phyloP scores from a whole-genome alignment of 2,329 filamentous ascomycete genomes.

The Venturia pyrina region DNA sequence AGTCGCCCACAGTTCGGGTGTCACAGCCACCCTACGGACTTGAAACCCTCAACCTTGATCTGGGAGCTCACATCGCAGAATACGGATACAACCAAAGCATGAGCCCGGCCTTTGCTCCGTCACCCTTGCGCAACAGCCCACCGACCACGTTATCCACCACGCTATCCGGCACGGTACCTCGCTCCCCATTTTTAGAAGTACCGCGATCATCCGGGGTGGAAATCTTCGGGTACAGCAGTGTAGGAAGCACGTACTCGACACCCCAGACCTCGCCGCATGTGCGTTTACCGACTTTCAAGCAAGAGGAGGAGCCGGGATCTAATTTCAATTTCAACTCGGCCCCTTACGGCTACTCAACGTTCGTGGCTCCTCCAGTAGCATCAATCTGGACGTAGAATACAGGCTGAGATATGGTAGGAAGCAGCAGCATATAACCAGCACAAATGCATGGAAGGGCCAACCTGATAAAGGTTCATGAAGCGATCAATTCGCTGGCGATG shows the following conservation, averaged over 20 bases:
- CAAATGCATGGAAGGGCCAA: not conserved
- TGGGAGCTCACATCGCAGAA: constrained; percentile 30
- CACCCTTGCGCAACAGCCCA: constrained; percentile 29
- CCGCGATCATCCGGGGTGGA: constrained; percentile 27
- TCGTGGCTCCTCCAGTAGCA: constrained; percentile 26
- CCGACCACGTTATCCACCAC: constrained; percentile 19
- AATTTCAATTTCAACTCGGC: constrained; percentile 30
- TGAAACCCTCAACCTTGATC: constrained; percentile 29
- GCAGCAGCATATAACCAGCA: not conserved
- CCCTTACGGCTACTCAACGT: constrained; percentile 27
- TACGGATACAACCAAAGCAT: constrained; percentile 33
- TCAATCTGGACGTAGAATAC: constrained; percentile 30
- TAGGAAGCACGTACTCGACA: constrained; percentile 22
- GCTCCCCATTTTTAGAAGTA: constrained; percentile 36
- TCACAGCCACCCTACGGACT: constrained; percentile 26
- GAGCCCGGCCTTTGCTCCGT: constrained; percentile 41
- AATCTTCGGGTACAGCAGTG: constrained; percentile 14
- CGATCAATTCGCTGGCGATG: not conserved
- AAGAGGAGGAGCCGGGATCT: constrained; percentile 28
- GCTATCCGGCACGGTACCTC: constrained; percentile 23
- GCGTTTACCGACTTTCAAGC: constrained; percentile 21
- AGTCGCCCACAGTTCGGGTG: constrained; percentile 23
- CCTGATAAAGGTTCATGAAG: not conserved
- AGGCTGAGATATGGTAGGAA: constrained; percentile 30
- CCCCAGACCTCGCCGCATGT: constrained; percentile 26